Evolutionary conservation across 2,329 filamentous ascomycete species (phyloP), one percentile per base, ranked within the genome.

Genomic region (Cadophora malorum): DNA sequence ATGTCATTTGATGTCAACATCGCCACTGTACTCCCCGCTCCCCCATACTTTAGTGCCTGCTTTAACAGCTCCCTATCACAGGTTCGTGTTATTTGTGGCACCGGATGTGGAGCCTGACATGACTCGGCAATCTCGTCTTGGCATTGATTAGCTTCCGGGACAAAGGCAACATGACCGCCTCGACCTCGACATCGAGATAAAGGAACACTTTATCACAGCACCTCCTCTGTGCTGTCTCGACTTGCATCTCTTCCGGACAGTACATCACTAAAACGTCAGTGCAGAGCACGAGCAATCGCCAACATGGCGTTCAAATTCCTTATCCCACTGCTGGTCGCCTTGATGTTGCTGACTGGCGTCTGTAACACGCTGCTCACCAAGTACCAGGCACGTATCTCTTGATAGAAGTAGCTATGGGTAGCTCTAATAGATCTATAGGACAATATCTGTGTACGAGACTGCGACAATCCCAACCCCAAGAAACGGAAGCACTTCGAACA

Each of bases 341-440:
- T 97, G 93, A 98, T 98, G 95, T 85, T 98, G 78, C 82, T 97
- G 78, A 97, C 95, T 28, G 95, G 95, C 71, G 94, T 97, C 70
- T 97, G 94, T 85, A 99, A 99, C 80, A 99, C 96, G 1, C 88
- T 99, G 70, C 85, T 99, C 76, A 97, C 95, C 74, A 99, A 99
- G 79, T 97, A 94, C 77, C 95, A 98, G 83, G 94, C 94, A 80
- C 69, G 83, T 28, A 28, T 21, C 50, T 25, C 56, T 55, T 28
- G 14, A 58, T 50, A 21, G 14, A 50, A 9, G 8, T 28, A 12
- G 28, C 23, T 47, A 14, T 50, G 28, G 52, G 19, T 19, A 1
- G 38, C 38, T 41, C 75, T 72, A 74, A 74, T 62, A 23, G 45
- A 25, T 41, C 14, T 58, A 23, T 52, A 94, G 92, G 96, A 99